Base-by-base conservation (phyloP, 2,329 filamentous ascomycete species). In the Cercospora sp. region DNA sequence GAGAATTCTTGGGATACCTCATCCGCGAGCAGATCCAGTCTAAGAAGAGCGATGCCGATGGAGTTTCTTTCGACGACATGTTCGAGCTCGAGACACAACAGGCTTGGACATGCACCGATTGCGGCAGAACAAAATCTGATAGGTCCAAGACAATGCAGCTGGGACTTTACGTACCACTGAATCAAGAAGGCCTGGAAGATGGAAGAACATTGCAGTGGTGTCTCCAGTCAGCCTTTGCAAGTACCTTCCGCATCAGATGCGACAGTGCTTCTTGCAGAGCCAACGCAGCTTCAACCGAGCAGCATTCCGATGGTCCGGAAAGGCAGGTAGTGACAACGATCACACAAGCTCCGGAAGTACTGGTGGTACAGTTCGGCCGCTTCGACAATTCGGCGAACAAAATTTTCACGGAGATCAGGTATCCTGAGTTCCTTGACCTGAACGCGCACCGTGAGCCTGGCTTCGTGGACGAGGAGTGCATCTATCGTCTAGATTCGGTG, bases 401-500 rank as follows among this genome's bases (percentile, higher is more conserved):
- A 16, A 53, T 18, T 0, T 51, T 20, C 5, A 55, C 45, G 20
- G 63, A 64, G 28, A 20, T 70, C 16, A 23, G 16, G 3, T 55
- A 60, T n/a, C 33, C 51, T 3, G 64, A 66, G n/a, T 39, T 62
- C 3, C 45, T 66, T 2, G 60, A 67, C 9, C 8, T 67, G 1
- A 67, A 60, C 20, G 26, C 16, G 13, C 58, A 39, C 6, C 13
- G 16, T 3, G 60, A 62, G 42, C 36, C 60, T 13, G 20, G n/a
- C 8, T 2, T 28, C 1, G 60, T 36, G n/a, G 26, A 33, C 6
- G 68, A 67, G 12, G 61, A 67, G 20, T 45, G 36, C 16, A 28
- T 60, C 16, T 71, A 71, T 53, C 36, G 67, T 18, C 31, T 71
- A 18, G 65, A 69, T 13, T 63, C 39, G 8, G 69, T 71, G 1